phyloP scores from a whole-genome alignment of 352 stramenopile species.

The Globisporangium paroecandrum region DNA sequence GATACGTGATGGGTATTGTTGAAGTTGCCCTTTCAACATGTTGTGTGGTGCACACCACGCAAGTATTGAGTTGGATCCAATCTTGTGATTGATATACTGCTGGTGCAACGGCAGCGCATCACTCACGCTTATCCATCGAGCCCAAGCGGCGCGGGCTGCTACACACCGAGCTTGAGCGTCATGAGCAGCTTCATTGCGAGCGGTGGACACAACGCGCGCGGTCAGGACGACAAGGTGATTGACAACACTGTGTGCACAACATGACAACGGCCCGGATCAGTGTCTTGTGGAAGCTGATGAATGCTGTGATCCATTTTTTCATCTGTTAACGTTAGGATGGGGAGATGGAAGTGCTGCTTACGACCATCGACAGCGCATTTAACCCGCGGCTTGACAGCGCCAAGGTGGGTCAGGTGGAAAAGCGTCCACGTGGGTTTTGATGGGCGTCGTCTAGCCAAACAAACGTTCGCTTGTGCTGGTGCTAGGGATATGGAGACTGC shows the following conservation, averaged over 20 bases:
- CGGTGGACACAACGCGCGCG: neutral
- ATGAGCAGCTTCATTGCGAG: neutral
- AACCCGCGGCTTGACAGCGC: neutral
- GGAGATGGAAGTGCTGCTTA: neutral
- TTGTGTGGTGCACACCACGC: neutral
- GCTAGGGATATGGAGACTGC: neutral
- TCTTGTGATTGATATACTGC: neutral
- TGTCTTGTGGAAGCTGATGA: neutral
- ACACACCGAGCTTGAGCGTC: neutral
- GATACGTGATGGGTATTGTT: neutral
- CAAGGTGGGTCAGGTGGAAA: neutral
- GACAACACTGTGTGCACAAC: neutral
- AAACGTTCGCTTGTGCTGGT: neutral
- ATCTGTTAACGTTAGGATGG: neutral
- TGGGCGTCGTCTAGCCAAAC: neutral
- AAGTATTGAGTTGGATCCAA: neutral
- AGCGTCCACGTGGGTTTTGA: neutral
- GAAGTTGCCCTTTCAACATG: neutral
- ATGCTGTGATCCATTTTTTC: neutral
- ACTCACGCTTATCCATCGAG: constrained; percentile 7
- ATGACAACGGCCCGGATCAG: neutral
- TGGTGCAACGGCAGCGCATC: neutral
- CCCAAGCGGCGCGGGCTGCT: constrained; percentile 2
- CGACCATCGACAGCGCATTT: neutral
- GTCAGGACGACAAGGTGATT: neutral